Percentiles rank a stretch among this genome's conserved stretches.
Evolutionary conservation across 352 stramenopile species (phyloP).

Genomic region (Phytophthora hybrid): DNA sequence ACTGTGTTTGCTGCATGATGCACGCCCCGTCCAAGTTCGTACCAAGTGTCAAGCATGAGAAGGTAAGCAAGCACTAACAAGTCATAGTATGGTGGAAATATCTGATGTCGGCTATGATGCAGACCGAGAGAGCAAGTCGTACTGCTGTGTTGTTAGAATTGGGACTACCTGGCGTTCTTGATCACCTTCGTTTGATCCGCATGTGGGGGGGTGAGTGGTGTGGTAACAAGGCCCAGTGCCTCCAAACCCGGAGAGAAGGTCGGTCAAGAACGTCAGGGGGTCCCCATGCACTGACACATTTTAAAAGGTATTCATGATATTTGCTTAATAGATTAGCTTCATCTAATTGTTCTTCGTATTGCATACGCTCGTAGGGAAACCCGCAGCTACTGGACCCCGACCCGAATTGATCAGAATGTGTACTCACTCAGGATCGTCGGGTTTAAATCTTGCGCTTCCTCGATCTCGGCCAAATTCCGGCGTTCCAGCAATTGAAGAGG

Average conservation of each 20-base stretch:
- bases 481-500: constrained; percentile 5
- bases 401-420: constrained; percentile 17
- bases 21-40: background rate
- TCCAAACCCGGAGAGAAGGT: constrained; percentile 22
- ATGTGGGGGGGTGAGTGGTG: constrained; percentile 17
- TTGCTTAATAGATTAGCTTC: constrained; percentile 12
- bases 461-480: background rate
- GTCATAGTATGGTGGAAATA: background rate
- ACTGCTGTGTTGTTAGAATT: background rate
- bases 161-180: background rate
- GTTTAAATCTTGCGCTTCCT: background rate
- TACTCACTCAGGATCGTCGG: constrained; percentile 19
- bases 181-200: constrained; percentile 14
- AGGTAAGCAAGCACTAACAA: background rate
- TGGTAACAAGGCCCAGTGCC: constrained; percentile 28
- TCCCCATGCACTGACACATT: background rate
- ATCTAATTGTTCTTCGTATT: constrained; percentile 20
- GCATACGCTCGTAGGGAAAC: constrained; percentile 24
- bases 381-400: constrained; percentile 12
- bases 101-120: background rate
- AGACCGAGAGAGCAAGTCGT: background rate
- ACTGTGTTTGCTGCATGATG: background rate
- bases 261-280: background rate
- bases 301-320: constrained; percentile 18
- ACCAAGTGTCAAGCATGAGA: background rate